A percentile compares a stretch with the other conserved stretches of the same genome.
Evolutionary conservation across 192 early-diverging fungal genomes (phyloP).

Genomic region (Podila clonocystis): DNA sequence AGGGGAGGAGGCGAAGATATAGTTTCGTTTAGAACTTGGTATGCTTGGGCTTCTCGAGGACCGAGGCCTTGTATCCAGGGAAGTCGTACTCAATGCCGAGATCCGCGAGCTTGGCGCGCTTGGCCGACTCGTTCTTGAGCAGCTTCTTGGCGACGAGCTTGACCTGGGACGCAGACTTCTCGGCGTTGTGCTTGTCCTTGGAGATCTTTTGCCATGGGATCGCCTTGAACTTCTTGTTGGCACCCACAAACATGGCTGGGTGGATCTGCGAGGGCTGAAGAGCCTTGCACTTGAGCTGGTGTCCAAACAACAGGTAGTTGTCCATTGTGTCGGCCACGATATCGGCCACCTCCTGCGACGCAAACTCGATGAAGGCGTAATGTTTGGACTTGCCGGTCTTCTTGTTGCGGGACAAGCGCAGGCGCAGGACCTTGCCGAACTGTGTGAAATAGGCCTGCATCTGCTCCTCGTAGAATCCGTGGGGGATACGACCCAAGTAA

Average conservation of each 20-base stretch:
- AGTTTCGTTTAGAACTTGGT: slow-evolving; percentile 39
- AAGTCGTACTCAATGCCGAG: slow-evolving; percentile 94
- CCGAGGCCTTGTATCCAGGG: slow-evolving; percentile 65
- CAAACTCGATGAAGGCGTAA: slow-evolving; percentile 96
- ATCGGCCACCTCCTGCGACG: slow-evolving; percentile 77
- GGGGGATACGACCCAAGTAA: slow-evolving; percentile 92
- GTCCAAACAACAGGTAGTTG: slow-evolving; percentile 89
- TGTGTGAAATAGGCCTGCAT: slow-evolving; percentile 94
- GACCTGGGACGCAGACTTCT: slow-evolving; percentile 61
- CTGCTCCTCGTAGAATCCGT: slow-evolving; percentile 95
- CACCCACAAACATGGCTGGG: slow-evolving; percentile 74
- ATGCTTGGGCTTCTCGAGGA: slow-evolving; percentile 49
- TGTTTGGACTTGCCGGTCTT: slow-evolving; percentile 94
- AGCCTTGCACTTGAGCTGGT: slow-evolving; percentile 79
- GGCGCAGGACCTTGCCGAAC: slow-evolving; percentile 84
- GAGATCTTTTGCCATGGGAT: slow-evolving; percentile 70
- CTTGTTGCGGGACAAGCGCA: slow-evolving; percentile 89
- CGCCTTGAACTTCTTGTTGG: slow-evolving; percentile 73
- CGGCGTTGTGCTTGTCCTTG: slow-evolving; percentile 71
- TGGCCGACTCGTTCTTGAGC: slow-evolving; percentile 66
- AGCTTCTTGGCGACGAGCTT: slow-evolving; percentile 58
- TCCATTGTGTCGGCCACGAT: slow-evolving; percentile 98
- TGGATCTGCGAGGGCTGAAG: slow-evolving; percentile 69
- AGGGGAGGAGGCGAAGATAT: neutral
- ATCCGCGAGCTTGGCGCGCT: slow-evolving; percentile 68